A percentile compares a stretch with the other conserved stretches of the same genome.
Evolutionary conservation across 2,329 filamentous ascomycete species (phyloP).

Genomic region (Monosporascus cannonballus): DNA sequence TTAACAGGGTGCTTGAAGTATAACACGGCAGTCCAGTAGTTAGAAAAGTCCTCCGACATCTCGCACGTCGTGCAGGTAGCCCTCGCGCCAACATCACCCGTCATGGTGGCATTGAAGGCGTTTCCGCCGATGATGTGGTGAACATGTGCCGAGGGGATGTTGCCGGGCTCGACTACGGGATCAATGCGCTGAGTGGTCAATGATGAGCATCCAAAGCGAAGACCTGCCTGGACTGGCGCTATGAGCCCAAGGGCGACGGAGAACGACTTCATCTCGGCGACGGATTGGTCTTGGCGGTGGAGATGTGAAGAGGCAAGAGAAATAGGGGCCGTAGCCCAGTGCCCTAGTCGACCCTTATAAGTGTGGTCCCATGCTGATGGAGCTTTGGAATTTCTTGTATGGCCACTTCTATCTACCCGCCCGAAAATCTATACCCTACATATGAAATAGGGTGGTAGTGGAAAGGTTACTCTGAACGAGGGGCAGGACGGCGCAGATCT

Average conservation of each 20-base stretch:
- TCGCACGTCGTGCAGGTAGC: conserved; percentile 25
- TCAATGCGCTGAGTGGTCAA: conserved; percentile 25
- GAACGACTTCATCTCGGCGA: conserved; percentile 22
- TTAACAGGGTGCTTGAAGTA: conserved; percentile 27
- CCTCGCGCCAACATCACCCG: conserved; percentile 20
- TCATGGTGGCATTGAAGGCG: conserved; percentile 26
- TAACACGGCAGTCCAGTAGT: conserved; percentile 28
- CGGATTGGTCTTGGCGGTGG: conserved; percentile 3
- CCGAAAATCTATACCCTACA: conserved; percentile 5
- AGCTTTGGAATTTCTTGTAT: conserved; percentile 1
- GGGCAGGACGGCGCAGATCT: conserved; percentile 1
- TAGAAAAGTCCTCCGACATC: conserved; percentile 20
- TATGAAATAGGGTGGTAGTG: conserved; percentile 4
- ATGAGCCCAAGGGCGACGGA: conserved; percentile 18
- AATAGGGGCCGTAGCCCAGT: background rate
- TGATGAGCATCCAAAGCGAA: conserved; percentile 24
- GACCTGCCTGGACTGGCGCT: conserved; percentile 22
- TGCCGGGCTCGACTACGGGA: conserved; percentile 24
- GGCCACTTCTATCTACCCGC: conserved; percentile 2
- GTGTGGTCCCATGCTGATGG: background rate
- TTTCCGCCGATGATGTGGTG: conserved; percentile 28
- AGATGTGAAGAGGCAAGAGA: conserved; percentile 4
- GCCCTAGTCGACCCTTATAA: conserved; percentile 7
- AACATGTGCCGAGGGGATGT: conserved; percentile 20
- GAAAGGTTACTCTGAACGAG: conserved; percentile 2